Evolutionary conservation across 148 eudicot species (phyloP).

Genomic region (Camellia sinensis): DNA sequence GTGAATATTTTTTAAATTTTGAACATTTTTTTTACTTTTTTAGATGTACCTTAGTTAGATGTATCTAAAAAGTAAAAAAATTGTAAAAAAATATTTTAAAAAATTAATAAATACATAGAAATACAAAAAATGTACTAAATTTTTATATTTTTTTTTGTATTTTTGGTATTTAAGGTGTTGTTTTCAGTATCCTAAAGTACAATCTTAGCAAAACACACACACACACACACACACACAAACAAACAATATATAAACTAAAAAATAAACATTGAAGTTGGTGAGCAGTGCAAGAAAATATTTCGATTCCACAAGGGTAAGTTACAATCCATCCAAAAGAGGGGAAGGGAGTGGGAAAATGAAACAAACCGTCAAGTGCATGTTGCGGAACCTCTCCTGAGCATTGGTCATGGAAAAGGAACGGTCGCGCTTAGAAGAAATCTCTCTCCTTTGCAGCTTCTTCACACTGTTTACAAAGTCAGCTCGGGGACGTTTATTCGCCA

Average conservation of each 20-base stretch:
- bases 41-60: too few relatives aligned
- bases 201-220: background rate
- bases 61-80: too few relatives aligned
- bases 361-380: slow-evolving; percentile 70
- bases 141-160: too few relatives aligned
- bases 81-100: too few relatives aligned
- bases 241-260: background rate
- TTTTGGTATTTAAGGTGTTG: too few relatives aligned
- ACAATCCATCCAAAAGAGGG: background rate
- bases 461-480: slow-evolving; percentile 75
- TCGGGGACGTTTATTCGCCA: slow-evolving; percentile 67
- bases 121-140: too few relatives aligned
- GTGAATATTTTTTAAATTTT: too few relatives aligned
- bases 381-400: slow-evolving; percentile 84
- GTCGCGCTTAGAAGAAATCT: slow-evolving; percentile 73
- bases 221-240: background rate
- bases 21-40: too few relatives aligned
- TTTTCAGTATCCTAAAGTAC: background rate
- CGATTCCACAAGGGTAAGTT: too few relatives aligned
- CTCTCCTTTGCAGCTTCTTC: slow-evolving; percentile 83
- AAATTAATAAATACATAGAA: too few relatives aligned
- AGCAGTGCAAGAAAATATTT: too few relatives aligned
- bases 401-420: slow-evolving; percentile 79
- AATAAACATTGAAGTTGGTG: background rate
- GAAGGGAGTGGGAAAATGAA: background rate